Conservation (phyloP, 176 grass and related monocot genomes). For the Ananas comosus region DNA sequence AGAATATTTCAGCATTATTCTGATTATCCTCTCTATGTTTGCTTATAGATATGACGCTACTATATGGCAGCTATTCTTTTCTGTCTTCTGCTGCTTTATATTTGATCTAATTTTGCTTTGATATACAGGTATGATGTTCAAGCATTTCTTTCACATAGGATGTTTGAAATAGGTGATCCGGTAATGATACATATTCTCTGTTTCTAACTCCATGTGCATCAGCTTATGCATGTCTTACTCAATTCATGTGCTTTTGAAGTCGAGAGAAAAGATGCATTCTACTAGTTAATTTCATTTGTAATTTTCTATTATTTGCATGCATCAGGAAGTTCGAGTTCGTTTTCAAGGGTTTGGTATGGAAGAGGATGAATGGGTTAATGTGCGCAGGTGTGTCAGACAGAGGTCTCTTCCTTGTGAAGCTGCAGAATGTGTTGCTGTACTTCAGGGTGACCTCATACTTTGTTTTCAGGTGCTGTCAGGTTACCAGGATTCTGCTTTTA, state of each 20-base stretch:
- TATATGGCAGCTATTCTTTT: neutral
- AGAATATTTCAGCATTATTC: neutral
- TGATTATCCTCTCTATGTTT: neutral
- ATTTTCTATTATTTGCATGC: neutral
- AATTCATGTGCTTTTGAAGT: slow-evolving; percentile 1
- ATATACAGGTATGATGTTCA: slow-evolving; percentile 78
- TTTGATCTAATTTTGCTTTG: slow-evolving; percentile 11
- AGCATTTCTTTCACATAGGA: slow-evolving; percentile 54
- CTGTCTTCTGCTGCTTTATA: slow-evolving; percentile 2
- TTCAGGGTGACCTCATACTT: slow-evolving; percentile 74
- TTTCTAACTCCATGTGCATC: neutral
- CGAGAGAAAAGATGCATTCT: neutral
- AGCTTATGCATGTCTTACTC: neutral
- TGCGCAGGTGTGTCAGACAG: slow-evolving; percentile 65
- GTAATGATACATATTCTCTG: slow-evolving; percentile 23
- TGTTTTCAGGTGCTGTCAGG: slow-evolving; percentile 53
- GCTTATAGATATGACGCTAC: neutral
- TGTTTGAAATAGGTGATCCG: slow-evolving; percentile 58
- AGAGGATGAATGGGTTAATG: slow-evolving; percentile 86
- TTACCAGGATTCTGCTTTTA: neutral
- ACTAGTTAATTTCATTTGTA: neutral
- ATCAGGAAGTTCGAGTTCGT: slow-evolving; percentile 71
- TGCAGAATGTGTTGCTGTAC: slow-evolving; percentile 67
- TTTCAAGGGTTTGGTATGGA: slow-evolving; percentile 74
- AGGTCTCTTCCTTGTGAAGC: slow-evolving; percentile 75